Base-by-base conservation (phyloP, 129 eudicot genomes). In the Artemisia tridentata region DNA sequence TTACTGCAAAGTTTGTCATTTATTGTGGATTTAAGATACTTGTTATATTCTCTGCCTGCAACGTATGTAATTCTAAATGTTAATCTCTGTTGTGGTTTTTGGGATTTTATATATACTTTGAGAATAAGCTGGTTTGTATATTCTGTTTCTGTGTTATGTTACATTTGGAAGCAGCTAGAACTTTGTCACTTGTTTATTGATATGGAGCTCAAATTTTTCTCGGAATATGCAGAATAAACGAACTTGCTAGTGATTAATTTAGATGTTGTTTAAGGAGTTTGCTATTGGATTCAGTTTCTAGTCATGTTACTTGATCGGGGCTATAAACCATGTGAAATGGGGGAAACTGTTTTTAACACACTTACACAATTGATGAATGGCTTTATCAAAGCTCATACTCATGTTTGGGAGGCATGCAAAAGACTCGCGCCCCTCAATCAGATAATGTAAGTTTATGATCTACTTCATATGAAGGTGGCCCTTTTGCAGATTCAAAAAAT, bases 1-100 rank as follows among this genome's bases (percentile, higher is more conserved):
- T 56, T 69, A 47, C 60, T 67, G 64, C 64, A 15, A 38, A 49
- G 80, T 72, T 82, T 83, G 87, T 47, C 54, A 57, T 54, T 59
- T 51, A 69, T 74, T 78, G 69, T 77, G 68, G 78, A 20, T 62
- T 63, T 63, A 50, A 71, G n/a, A 55, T 73, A 31, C 56, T 53
- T 45, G 20, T 16, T 55, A 52, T 41, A 3, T 57, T 52, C 45
- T 49, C 50, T 16, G 34, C 34, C 63, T 9, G 17, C 25, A 68
- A 50, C 25, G 21, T 19, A 46, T 7, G 11, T 38, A 0, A 11
- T 18, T 66, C 57, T 18, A 50, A 76, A 53, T 69, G 57, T 69
- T 43, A 13, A 62, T 62, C 18, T 69, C n/a, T 63, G 47, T 68
- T 74, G 48, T 61, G 69, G 25, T 74, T 60, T 60, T 72, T 31